Evolutionary conservation across 352 stramenopile species (phyloP).

Genomic region (Pythium coloratum): DNA sequence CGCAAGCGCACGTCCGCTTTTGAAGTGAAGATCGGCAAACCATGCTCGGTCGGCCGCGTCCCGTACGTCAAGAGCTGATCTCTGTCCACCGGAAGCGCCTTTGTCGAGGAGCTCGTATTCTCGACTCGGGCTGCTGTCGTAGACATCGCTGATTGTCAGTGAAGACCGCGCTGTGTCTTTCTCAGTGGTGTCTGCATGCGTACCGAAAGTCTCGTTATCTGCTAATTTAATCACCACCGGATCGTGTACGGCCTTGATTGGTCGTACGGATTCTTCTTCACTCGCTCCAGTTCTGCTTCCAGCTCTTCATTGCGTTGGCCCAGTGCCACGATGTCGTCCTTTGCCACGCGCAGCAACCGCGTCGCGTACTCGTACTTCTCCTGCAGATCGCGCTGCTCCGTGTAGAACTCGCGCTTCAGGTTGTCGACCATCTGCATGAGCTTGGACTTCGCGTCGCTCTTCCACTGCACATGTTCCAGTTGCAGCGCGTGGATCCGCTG

Average conservation of each 20-base stretch:
- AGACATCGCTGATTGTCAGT: neutral
- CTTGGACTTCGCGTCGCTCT: constrained; percentile 41
- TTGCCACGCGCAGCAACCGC: constrained; percentile 50
- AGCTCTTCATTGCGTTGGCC: constrained; percentile 54
- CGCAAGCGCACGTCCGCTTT: constrained; percentile 27
- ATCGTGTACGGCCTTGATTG: constrained; percentile 20
- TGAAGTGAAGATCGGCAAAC: constrained; percentile 18
- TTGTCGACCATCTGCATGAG: constrained; percentile 49
- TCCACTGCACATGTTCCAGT: constrained; percentile 59
- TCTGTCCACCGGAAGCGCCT: neutral
- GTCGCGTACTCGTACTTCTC: constrained; percentile 52
- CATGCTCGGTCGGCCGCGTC: neutral
- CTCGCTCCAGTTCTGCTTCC: constrained; percentile 32
- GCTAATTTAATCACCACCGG: constrained; percentile 16
- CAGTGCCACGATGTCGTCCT: constrained; percentile 65
- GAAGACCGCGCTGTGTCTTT: neutral
- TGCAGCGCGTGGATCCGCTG: constrained; percentile 60
- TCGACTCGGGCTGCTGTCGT: neutral
- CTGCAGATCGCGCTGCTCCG: constrained; percentile 50
- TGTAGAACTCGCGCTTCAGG: constrained; percentile 52
- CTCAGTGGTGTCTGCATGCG: neutral
- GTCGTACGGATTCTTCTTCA: constrained; percentile 10
- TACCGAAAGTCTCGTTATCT: constrained; percentile 2
- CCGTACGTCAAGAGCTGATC: neutral
- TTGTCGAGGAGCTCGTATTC: neutral